Evolutionary conservation across 1,284 basidiomycete genomes (phyloP), one percentile per base, ranked within the genome.

Genomic region (Sanghuangporus baumii): DNA sequence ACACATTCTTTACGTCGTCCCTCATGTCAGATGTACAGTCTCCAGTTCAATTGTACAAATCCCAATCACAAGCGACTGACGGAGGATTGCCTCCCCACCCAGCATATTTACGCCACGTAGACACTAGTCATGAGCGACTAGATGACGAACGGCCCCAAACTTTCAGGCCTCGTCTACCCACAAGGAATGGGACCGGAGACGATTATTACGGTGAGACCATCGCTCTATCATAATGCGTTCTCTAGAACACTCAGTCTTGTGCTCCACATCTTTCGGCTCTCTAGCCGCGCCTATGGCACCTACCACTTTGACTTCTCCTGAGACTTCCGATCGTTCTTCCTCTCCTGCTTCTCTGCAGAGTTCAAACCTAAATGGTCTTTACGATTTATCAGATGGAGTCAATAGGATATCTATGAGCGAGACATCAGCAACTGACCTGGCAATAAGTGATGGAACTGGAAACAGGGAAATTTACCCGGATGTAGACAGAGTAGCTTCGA

Each of bases 41-140:
- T 38, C 34, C 57, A 18, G 34, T 20, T 52, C 11, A 23, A 16
- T 12, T 31, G 40, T 16, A 46, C 31, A 40, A 16, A 20, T 7
- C 8, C 5, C 48, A 59, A 36, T 8, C 9, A 20, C 47, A 59
- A n/a, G 8, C 43, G 5, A 6, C 43, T 48, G 57, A 51, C 12
- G 12, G 47, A n/a, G 36, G 57, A 18, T 38, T 59, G 36, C 48
- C 57, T 16, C 47, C 57, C 18, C 7, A 59, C 40, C 57, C 57
- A 38, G 46, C 48, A 8, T 59, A 59, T 59, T 47, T 26, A 16
- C 57, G 48, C 18, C 57, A 18, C 31, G 14, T 14, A 12, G 47
- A 38, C 18, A 18, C 9, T 2, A 6, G 6, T 16, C 12, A 18
- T 8, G 18, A 52, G n/a, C 34, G 14, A 26, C 1, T 48, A 36